Evolutionary conservation across 345 rosid genomes (phyloP), one percentile per base, ranked within the genome.

Genomic region (Turritis glabra): DNA sequence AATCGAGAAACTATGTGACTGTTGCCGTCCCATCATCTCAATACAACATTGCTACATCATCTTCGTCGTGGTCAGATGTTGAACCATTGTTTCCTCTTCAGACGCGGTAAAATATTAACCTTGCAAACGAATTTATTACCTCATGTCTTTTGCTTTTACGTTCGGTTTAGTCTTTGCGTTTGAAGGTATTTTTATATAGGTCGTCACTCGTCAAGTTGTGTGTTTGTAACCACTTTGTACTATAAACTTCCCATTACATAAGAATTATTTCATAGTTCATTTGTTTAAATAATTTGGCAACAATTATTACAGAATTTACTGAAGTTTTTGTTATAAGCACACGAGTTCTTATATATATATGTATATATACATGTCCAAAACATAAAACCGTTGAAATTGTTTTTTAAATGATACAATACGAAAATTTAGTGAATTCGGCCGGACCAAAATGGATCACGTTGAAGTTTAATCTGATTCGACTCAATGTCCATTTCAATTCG

Each of bases 11-110:
- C 75, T 17, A 23, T 7, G 25, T 0, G 7, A 15, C 26, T 8
- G 44, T 40, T 52, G 27, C 53, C 2, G 41, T 53, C 7, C 19
- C 67, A 47, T 14, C 63, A 18, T 52, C 52, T 69, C 63, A 54
- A 68, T 54, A 41, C 29, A 37, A 8, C 25, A 6, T 26, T 0
- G 50, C 12, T 60, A 7, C 27, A 26, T 25, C 63, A 0, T 40
- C 71, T 54, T 52, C 38, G 5, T 23, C 71, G 33, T 15, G 35
- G 7, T 73, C 70, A 17, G 77, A 65, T 40, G 32, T 22, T 29
- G 77, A 64, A 17, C 72, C 77, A n/a, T 33, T 55, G 64, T 64
- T 64, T 64, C 65, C 64, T 64, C 30, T 13, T 22, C 43, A 43
- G 17, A 54, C 77, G 44, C 13, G 15, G 65, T 73, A 22, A 13